Conservation (phyloP, 202 grass and related monocot species). For the Zizania palustris region DNA sequence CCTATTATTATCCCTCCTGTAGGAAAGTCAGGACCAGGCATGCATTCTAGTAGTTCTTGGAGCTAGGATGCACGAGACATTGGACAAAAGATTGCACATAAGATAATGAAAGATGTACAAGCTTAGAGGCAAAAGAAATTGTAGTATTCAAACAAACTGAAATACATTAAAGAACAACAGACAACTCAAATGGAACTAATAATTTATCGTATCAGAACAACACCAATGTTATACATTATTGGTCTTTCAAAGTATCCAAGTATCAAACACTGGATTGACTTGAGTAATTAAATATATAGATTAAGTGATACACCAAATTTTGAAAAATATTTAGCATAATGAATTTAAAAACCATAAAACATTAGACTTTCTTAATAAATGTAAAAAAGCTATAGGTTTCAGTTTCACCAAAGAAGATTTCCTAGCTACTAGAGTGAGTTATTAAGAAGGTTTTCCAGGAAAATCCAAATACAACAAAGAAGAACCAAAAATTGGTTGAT, state of each 20-base stretch:
- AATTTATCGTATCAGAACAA: constrained; percentile 3
- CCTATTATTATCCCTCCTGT: constrained; percentile 92
- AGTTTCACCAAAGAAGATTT: background rate
- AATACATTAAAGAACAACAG: constrained; percentile 18
- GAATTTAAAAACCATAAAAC: constrained; percentile 25
- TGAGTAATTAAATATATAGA: background rate
- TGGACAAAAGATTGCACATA: constrained; percentile 26
- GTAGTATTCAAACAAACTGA: background rate
- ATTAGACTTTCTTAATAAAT: constrained; percentile 19
- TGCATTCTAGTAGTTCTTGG: constrained; percentile 93
- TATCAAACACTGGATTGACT: constrained; percentile 7
- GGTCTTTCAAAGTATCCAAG: background rate
- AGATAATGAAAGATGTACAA: constrained; percentile 24
- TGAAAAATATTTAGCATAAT: constrained; percentile 2
- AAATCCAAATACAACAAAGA: constrained; percentile 11
- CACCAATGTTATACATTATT: background rate
- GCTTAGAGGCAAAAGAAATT: constrained; percentile 24
- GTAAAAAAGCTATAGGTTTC: constrained; percentile 23
- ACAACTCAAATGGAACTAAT: background rate
- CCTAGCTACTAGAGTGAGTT: background rate
- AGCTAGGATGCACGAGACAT: constrained; percentile 58
- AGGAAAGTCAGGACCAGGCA: constrained; percentile 98
- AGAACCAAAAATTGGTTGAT: background rate
- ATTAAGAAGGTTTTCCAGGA: background rate
- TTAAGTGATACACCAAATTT: constrained; percentile 24